Conservation (phyloP, 164 flowering plant species). For the Dillenia suffruticosa region DNA sequence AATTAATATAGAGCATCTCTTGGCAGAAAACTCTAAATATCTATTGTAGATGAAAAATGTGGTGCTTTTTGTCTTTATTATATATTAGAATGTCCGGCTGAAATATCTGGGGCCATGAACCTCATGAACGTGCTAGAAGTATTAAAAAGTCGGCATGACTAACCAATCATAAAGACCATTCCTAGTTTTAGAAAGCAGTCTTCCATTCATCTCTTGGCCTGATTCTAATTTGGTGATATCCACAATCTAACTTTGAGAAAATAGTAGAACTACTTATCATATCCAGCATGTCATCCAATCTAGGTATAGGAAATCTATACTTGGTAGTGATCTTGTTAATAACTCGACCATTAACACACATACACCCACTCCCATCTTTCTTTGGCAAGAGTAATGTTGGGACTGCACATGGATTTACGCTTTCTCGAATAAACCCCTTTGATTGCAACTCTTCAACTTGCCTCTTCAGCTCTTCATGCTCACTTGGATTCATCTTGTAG, state of each 20-base stretch:
- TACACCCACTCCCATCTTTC: not conserved
- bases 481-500: not conserved
- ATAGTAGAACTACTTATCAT: not conserved
- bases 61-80: not conserved
- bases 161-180: too few species aligned
- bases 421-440: constrained; percentile 1
- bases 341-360: constrained; percentile 1
- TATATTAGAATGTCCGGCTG: not conserved
- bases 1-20: not conserved
- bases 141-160: too few species aligned
- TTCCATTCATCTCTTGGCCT: not conserved
- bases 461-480: not conserved
- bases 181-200: too few species aligned
- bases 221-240: not conserved
- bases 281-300: constrained; percentile 2
- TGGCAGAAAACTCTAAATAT: not conserved
- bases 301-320: not conserved
- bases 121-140: too few species aligned
- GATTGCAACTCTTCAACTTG: not conserved
- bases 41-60: not conserved
- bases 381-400: not conserved
- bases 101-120: not conserved
- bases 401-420: not conserved
- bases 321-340: constrained; percentile 1
- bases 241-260: not conserved